phyloP scores from a whole-genome alignment of 768 basidiomycete genomes.

The Coprinopsis strossmayeri region DNA sequence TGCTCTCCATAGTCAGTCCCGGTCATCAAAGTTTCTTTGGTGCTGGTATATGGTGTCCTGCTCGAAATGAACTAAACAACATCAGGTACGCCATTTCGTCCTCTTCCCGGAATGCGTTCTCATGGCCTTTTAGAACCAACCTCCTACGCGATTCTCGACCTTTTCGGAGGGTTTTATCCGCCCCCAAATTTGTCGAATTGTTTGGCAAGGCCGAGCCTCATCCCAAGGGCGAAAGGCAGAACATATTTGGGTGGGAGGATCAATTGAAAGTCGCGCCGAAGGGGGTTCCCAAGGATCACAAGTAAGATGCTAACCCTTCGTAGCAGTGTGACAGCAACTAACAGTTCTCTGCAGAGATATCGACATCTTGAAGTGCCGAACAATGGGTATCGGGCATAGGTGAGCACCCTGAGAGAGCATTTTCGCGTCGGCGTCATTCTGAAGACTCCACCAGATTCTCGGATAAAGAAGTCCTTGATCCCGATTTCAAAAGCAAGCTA shows the following conservation, averaged over 20 bases:
- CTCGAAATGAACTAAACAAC: conserved; percentile 69
- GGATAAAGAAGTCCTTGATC: conserved; percentile 64
- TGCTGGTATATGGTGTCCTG: conserved; percentile 76
- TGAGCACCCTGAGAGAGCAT: conserved; percentile 23
- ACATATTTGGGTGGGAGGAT: conserved; percentile 83
- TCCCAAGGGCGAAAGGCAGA: conserved; percentile 57
- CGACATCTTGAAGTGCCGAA: conserved; percentile 81
- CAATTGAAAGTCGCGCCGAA: conserved; percentile 90
- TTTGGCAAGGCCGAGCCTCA: conserved; percentile 69
- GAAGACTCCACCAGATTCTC: conserved; percentile 43
- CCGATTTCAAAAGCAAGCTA: conserved; percentile 61
- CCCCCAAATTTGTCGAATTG: conserved; percentile 61
- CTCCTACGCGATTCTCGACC: conserved; percentile 54
- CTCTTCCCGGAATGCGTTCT: not conserved
- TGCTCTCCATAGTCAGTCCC: conserved; percentile 43
- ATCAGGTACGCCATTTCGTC: conserved; percentile 45
- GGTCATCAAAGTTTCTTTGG: conserved; percentile 68
- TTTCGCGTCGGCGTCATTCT: not conserved
- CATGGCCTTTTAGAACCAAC: conserved; percentile 38
- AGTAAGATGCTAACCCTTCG: conserved; percentile 30
- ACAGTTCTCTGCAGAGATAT: conserved; percentile 57
- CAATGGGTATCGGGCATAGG: conserved; percentile 63
- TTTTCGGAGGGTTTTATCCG: conserved; percentile 61
- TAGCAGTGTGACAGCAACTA: not conserved
- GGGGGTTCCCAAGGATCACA: conserved; percentile 77